phyloP scores from a whole-genome alignment of 2,329 filamentous ascomycete genomes.

The Diaporthe destruens region DNA sequence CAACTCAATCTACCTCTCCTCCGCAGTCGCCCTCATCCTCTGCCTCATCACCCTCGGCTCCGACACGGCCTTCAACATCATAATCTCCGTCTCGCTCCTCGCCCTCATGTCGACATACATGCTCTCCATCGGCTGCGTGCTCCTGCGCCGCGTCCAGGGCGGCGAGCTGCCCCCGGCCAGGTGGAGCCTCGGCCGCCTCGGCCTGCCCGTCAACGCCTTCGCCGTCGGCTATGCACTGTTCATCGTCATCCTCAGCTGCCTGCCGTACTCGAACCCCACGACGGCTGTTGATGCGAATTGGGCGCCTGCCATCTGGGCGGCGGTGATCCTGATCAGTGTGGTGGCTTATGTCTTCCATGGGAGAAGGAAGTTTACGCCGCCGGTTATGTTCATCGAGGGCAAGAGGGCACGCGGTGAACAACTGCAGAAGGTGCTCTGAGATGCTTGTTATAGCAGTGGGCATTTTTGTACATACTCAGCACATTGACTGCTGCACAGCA shows the following conservation, averaged over 20 bases:
- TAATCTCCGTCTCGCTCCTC: slow-evolving; percentile 51
- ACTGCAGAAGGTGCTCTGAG: slow-evolving; percentile 36
- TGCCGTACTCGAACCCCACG: slow-evolving; percentile 9
- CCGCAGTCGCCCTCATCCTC: slow-evolving; percentile 48
- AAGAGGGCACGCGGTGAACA: slow-evolving; percentile 9
- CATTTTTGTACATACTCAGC: background rate
- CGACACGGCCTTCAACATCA: slow-evolving; percentile 51
- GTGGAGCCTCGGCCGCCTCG: slow-evolving; percentile 55
- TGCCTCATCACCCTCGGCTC: slow-evolving; percentile 52
- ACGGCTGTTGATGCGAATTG: slow-evolving; percentile 37
- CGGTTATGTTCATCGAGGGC: slow-evolving; percentile 38
- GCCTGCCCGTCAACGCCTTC: slow-evolving; percentile 54
- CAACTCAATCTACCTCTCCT: slow-evolving; percentile 50
- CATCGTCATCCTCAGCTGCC: slow-evolving; percentile 43
- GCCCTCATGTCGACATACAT: slow-evolving; percentile 52
- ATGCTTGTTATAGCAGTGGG: background rate
- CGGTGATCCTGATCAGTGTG: slow-evolving; percentile 36
- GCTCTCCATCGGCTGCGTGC: slow-evolving; percentile 50
- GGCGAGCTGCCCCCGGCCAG: slow-evolving; percentile 51
- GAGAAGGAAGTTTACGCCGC: slow-evolving; percentile 34
- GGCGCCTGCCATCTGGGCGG: slow-evolving; percentile 38
- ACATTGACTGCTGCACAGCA: no score
- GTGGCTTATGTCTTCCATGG: slow-evolving; percentile 37
- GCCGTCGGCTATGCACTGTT: slow-evolving; percentile 44
- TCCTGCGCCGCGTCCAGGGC: slow-evolving; percentile 51